phyloP scores from a whole-genome alignment of 129 eudicot genomes.

The Gnaphalium uliginosum region DNA sequence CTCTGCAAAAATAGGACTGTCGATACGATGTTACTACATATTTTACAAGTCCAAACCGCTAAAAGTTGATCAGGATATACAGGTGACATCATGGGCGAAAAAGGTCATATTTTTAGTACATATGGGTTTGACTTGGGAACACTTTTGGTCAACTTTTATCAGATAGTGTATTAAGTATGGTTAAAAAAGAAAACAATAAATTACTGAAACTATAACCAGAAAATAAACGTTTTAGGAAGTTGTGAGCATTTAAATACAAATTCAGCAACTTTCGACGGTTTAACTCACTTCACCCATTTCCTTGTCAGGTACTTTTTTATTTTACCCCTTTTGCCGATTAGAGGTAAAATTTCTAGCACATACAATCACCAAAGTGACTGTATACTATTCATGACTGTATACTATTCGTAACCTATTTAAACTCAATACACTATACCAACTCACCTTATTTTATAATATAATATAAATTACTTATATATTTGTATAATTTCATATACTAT shows the following conservation, averaged over 20 bases:
- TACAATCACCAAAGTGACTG: too few relatives aligned
- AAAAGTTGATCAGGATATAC: not conserved
- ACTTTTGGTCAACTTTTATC: not conserved
- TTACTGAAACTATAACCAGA: not conserved
- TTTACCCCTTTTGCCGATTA: not conserved
- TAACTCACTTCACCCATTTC: not conserved
- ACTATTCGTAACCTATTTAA: too few relatives aligned
- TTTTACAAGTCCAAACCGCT: not conserved
- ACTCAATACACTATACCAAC: too few relatives aligned
- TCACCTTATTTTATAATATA: too few relatives aligned
- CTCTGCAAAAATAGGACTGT: slow-evolving; percentile 94
- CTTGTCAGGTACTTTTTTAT: too few relatives aligned
- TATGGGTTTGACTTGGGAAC: not conserved
- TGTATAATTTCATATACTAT: too few relatives aligned
- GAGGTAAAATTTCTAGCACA: not conserved
- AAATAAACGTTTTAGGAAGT: not conserved
- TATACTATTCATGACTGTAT: too few relatives aligned
- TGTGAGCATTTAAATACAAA: not conserved
- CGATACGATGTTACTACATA: slow-evolving; percentile 30
- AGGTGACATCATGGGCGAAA: slow-evolving; percentile 1
- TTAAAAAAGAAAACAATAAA: too few relatives aligned
- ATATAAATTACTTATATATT: too few relatives aligned
- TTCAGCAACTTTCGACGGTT: not conserved
- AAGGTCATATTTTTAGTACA: not conserved
- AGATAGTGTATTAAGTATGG: not conserved